Evolutionary conservation across 2,329 filamentous ascomycete species (phyloP).

Genomic region (Cyphellophora europaea): DNA sequence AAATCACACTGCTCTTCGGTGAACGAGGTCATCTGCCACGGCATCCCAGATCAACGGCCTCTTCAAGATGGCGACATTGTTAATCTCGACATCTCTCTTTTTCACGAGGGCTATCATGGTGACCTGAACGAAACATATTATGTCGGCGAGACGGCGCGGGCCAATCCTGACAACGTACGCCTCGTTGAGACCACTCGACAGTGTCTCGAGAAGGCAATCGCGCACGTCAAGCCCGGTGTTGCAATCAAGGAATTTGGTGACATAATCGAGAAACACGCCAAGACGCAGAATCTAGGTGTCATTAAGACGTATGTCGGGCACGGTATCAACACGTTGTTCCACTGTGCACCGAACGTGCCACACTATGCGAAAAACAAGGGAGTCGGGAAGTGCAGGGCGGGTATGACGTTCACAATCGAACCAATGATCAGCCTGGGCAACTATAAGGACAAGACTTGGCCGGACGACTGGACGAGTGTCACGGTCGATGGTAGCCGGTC

Average conservation of each 20-base stretch:
- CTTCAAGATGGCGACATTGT: constrained; percentile 90
- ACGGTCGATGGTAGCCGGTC: constrained; percentile 83
- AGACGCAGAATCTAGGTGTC: constrained; percentile 73
- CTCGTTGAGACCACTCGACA: constrained; percentile 86
- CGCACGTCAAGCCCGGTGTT: constrained; percentile 84
- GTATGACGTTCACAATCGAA: constrained; percentile 98
- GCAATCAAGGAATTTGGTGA: constrained; percentile 90
- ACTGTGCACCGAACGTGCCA: constrained; percentile 85
- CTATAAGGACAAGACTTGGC: constrained; percentile 91
- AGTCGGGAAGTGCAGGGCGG: constrained; percentile 83
- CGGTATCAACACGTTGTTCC: constrained; percentile 88
- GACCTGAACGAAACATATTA: constrained; percentile 99
- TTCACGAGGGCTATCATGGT: constrained; percentile 89
- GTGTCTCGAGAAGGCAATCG: constrained; percentile 83
- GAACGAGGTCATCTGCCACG: constrained; percentile 98
- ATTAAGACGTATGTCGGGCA: constrained; percentile 96
- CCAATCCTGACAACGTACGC: constrained; percentile 76
- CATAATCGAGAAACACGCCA: constrained; percentile 90
- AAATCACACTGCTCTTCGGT: constrained; percentile 95
- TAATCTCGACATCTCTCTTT: constrained; percentile 92
- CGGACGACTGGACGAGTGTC: constrained; percentile 96
- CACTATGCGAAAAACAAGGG: constrained; percentile 99
- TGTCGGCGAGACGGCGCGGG: constrained; percentile 76
- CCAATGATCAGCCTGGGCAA: constrained; percentile 94
- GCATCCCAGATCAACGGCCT: constrained; percentile 83